A percentile compares a stretch with the other conserved stretches of the same genome.
These are phyloP conservation scores for Eimeria nieschulzi DNA, from an alignment of 169 alveolate species.

Conservation along the genomic window DNA sequence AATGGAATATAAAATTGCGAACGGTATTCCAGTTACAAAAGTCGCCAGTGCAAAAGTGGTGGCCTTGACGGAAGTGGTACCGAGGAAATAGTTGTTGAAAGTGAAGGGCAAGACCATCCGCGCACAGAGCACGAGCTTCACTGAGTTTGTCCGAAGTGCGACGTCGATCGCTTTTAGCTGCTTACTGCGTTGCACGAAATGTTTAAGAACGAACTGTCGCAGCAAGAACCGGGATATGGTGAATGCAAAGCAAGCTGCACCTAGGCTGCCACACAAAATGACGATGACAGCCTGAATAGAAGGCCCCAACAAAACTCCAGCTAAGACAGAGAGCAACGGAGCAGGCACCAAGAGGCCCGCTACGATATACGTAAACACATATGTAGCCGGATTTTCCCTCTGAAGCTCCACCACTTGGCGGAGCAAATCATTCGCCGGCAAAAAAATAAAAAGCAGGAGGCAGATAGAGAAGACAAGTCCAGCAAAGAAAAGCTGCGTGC, in stretches of 20 bases:
- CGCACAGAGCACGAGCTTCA: constrained; percentile 61
- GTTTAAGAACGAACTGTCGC: constrained; percentile 49
- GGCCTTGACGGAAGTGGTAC: constrained; percentile 37
- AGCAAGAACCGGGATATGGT: constrained; percentile 46
- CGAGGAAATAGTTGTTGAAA: constrained; percentile 61
- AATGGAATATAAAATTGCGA: constrained; percentile 49
- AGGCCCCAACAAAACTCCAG: constrained; percentile 60
- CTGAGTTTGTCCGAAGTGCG: constrained; percentile 36
- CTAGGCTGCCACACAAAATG: constrained; percentile 59
- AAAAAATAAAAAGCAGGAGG: background rate
- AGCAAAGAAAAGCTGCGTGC: background rate
- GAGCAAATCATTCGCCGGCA: constrained; percentile 37
- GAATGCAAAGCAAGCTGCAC: constrained; percentile 51
- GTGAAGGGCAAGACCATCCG: constrained; percentile 50
- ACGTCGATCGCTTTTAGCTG: constrained; percentile 49
- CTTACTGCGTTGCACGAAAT: constrained; percentile 53
- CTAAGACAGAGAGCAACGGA: constrained; percentile 63
- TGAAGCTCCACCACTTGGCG: constrained; percentile 49
- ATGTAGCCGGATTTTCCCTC: constrained; percentile 31
- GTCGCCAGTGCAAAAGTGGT: constrained; percentile 47
- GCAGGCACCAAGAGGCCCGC: constrained; percentile 58
- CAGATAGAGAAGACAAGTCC: background rate
- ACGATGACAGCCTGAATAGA: constrained; percentile 38
- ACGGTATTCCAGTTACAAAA: constrained; percentile 48
- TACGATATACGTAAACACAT: constrained; percentile 47